Evolutionary conservation across 2,329 filamentous ascomycete genomes (phyloP).

Genomic region (Xenosphaeropsis pyriputrescens): DNA sequence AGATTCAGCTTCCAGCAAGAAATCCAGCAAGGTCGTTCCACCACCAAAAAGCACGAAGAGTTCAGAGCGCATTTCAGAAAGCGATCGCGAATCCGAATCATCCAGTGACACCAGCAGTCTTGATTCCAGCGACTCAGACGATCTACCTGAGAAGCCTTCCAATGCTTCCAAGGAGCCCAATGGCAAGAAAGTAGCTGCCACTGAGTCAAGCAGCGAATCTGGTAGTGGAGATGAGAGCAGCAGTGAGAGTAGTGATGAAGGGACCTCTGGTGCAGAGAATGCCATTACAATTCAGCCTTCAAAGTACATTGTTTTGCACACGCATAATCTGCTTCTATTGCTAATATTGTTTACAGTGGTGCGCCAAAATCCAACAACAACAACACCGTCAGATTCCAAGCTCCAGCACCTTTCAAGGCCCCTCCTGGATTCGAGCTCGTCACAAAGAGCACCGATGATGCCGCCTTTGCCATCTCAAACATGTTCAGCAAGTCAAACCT

Average conservation of each 20-base stretch:
- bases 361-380: too few relatives aligned
- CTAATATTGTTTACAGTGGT: too few relatives aligned
- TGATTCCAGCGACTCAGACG: conserved; percentile 7
- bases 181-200: neutral
- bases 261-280: neutral
- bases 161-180: neutral
- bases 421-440: conserved; percentile 13
- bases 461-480: conserved; percentile 16
- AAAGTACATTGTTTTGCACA: too few relatives aligned
- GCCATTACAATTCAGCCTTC: too few relatives aligned
- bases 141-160: neutral
- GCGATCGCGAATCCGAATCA: conserved; percentile 12
- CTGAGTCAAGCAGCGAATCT: conserved; percentile 2
- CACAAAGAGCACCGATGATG: conserved; percentile 4
- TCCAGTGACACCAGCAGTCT: conserved; percentile 3
- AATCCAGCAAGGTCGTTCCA: neutral
- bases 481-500: conserved; percentile 43
- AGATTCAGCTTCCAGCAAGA: too few relatives aligned
- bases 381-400: too few relatives aligned
- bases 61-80: conserved; percentile 13
- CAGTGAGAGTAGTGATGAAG: conserved; percentile 3
- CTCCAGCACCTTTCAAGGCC: conserved; percentile 5
- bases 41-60: conserved; percentile 13
- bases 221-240: conserved; percentile 6
- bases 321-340: too few relatives aligned